A percentile compares a stretch with the other conserved stretches of the same genome.
phyloP scores from a whole-genome alignment of 306 rosid species.

The Prunus mira region DNA sequence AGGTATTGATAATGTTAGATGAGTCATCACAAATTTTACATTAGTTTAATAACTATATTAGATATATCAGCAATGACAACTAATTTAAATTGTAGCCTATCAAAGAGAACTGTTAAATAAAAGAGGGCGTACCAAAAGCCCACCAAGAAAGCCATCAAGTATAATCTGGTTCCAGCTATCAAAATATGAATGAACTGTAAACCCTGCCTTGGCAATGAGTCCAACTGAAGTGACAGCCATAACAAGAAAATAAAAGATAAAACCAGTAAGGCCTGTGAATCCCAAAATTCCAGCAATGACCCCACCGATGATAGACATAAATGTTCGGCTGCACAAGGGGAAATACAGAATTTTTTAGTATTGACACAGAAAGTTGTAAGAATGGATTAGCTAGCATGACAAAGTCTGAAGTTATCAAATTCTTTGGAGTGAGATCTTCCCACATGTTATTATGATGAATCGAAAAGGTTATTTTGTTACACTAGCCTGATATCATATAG shows the following conservation, averaged over 20 bases:
- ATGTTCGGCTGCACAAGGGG: slow-evolving; percentile 79
- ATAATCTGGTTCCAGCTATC: slow-evolving; percentile 58
- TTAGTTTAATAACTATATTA: no score
- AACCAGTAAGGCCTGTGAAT: slow-evolving; percentile 77
- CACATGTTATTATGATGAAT: background rate
- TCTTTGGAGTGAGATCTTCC: background rate
- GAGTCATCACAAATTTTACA: background rate
- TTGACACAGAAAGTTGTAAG: background rate
- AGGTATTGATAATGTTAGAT: no score
- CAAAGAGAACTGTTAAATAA: background rate
- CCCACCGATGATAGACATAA: slow-evolving; percentile 89
- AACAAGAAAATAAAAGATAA: slow-evolving; percentile 59
- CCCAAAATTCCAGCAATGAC: slow-evolving; percentile 96
- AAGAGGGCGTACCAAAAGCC: slow-evolving; percentile 34
- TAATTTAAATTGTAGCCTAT: background rate
- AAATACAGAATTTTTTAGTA: background rate
- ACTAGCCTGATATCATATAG: background rate
- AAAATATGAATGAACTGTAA: slow-evolving; percentile 54
- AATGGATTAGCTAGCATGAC: background rate
- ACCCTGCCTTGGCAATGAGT: slow-evolving; percentile 52
- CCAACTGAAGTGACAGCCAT: slow-evolving; percentile 65
- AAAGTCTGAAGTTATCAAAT: background rate
- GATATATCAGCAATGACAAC: background rate
- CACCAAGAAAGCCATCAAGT: slow-evolving; percentile 62
- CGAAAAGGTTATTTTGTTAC: background rate